These are phyloP conservation scores for Daedaleopsis nitida DNA, from an alignment of 768 basidiomycete genomes.

Conservation along the genomic window DNA sequence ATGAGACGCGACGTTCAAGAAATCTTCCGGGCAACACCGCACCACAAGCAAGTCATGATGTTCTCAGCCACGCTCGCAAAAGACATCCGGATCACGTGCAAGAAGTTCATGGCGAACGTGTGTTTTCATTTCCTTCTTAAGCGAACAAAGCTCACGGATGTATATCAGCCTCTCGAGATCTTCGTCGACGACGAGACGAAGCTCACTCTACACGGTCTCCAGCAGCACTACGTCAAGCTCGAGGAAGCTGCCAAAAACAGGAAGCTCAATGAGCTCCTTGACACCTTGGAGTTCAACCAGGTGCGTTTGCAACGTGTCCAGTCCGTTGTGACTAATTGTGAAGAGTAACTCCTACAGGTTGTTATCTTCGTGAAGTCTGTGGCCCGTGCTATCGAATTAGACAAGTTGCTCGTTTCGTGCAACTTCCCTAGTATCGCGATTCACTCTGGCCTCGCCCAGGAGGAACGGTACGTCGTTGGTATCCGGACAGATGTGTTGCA, in stretches of 20 bases:
- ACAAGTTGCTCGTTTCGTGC: conserved; percentile 94
- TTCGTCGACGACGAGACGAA: conserved; percentile 99
- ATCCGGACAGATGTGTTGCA: neutral
- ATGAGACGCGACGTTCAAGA: conserved; percentile 99
- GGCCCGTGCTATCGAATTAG: conserved; percentile 92
- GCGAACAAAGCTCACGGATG: neutral
- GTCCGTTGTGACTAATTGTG: neutral
- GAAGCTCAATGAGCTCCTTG: conserved; percentile 93
- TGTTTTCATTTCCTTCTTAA: conserved; percentile 36
- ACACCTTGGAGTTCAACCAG: conserved; percentile 98
- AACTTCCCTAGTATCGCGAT: conserved; percentile 99
- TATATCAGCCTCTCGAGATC: conserved; percentile 89
- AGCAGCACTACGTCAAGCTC: conserved; percentile 98
- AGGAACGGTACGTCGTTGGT: conserved; percentile 76
- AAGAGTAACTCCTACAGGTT: conserved; percentile 55
- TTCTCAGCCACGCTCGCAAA: conserved; percentile 98
- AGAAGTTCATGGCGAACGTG: conserved; percentile 99
- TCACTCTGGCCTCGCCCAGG: conserved; percentile 92
- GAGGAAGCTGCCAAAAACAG: conserved; percentile 96
- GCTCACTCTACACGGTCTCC: conserved; percentile 94
- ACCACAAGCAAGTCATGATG: conserved; percentile 99
- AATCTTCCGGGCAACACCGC: conserved; percentile 97
- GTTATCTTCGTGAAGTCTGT: conserved; percentile 99
- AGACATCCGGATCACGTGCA: conserved; percentile 96
- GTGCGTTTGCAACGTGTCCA: conserved; percentile 41